phyloP scores from a whole-genome alignment of 805 yeast genomes.

The Ogataea haglerorum region DNA sequence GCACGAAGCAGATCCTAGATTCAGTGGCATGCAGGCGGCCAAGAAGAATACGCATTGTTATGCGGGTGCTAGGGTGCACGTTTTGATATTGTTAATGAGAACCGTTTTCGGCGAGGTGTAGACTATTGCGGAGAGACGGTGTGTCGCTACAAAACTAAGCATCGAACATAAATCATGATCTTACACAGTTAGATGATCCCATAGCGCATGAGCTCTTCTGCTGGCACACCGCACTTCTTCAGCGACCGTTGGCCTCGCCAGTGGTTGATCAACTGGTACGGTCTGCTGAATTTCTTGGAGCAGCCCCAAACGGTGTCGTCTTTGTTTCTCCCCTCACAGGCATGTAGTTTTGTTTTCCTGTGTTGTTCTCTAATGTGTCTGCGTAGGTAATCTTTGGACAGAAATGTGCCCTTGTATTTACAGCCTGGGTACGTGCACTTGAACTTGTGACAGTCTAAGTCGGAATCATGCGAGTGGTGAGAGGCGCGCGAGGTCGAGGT shows the following conservation, averaged over 20 bases:
- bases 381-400: constrained; percentile 29
- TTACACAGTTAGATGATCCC: constrained; percentile 14
- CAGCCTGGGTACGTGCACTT: constrained; percentile 24
- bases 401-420: constrained; percentile 30
- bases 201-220: constrained; percentile 19
- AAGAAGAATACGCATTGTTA: background rate
- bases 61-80: background rate
- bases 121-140: constrained; percentile 2
- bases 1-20: background rate
- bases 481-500: constrained; percentile 1
- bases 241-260: constrained; percentile 33
- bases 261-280: constrained; percentile 34
- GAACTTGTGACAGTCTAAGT: constrained; percentile 9
- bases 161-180: constrained; percentile 1
- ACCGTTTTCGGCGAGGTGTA: background rate
- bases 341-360: constrained; percentile 24
- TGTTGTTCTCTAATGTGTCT: constrained; percentile 34
- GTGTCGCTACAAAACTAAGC: background rate
- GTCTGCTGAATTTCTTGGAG: constrained; percentile 31
- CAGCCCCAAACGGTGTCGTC: constrained; percentile 32
- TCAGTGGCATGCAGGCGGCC: constrained; percentile 2
- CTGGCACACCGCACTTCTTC: constrained; percentile 30
- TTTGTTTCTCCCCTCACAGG: constrained; percentile 23
- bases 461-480: background rate
- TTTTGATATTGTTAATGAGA: background rate